Conservation (phyloP, 371 early-diverging fungal genomes). For the Dipsacomyces acuminosporus region DNA sequence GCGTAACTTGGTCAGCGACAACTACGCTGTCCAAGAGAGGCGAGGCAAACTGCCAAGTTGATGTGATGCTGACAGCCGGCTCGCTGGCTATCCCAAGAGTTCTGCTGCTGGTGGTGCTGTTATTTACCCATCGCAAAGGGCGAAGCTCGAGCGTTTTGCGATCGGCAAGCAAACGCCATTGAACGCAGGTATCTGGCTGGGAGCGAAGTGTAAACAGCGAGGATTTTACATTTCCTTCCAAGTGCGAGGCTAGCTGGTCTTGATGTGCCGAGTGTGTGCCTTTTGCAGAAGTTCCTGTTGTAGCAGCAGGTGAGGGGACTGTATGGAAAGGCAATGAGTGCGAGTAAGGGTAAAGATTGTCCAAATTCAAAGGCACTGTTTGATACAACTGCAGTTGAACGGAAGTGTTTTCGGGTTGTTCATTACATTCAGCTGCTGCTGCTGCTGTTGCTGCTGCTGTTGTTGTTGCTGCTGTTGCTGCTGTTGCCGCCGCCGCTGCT, state of each 20-base stretch:
- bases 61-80: constrained; percentile 10
- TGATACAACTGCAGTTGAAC: constrained; percentile 33
- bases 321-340: constrained; percentile 18
- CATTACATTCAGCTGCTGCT: too few species aligned
- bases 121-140: constrained; percentile 30
- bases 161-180: constrained; percentile 40
- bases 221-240: constrained; percentile 15
- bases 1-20: constrained; percentile 10
- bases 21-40: constrained; percentile 16
- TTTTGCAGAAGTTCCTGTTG: not conserved
- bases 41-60: constrained; percentile 36
- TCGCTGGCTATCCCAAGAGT: constrained; percentile 2
- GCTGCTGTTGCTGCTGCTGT: too few species aligned
- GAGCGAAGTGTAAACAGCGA: constrained; percentile 31
- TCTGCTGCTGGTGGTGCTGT: not conserved
- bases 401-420: too few species aligned
- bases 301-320: constrained; percentile 23
- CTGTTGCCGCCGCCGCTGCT: too few species aligned
- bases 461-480: too few species aligned
- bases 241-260: constrained; percentile 25
- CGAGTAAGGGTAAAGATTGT: constrained; percentile 40
- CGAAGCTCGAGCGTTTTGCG: constrained; percentile 34
- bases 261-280: constrained; percentile 1
- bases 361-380: constrained; percentile 30
- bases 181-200: constrained; percentile 38